These are phyloP conservation scores for Benincasa hispida DNA, from an alignment of 306 rosid genomes.

Conservation along the genomic window DNA sequence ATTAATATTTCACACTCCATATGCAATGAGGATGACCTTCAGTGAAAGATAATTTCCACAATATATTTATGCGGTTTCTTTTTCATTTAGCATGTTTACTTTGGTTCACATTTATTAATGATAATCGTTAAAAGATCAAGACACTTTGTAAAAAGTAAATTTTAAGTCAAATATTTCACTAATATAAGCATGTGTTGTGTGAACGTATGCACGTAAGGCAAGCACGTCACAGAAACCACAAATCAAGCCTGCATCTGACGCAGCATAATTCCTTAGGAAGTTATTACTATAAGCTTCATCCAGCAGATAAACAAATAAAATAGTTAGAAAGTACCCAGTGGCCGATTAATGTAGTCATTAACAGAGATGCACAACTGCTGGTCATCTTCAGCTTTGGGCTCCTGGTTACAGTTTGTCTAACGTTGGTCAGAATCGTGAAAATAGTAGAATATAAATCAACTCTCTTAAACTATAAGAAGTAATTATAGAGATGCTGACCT, in stretches of 20 bases:
- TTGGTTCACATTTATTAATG: neutral
- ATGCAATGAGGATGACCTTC: neutral
- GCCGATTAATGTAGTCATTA: constrained; percentile 61
- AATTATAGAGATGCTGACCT: constrained; percentile 36
- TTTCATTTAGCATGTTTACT: neutral
- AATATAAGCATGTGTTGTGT: neutral
- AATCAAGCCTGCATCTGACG: neutral
- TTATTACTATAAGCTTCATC: neutral
- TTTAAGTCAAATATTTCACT: neutral
- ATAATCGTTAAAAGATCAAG: neutral
- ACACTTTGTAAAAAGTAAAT: neutral
- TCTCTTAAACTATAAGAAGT: neutral
- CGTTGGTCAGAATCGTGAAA: neutral
- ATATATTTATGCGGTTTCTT: neutral
- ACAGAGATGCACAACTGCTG: constrained; percentile 52
- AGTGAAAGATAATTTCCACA: neutral
- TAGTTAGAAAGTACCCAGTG: constrained; percentile 38
- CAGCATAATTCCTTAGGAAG: neutral
- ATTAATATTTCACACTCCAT: neutral
- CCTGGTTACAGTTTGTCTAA: constrained; percentile 36
- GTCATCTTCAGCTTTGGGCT: constrained; percentile 64
- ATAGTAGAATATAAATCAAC: neutral
- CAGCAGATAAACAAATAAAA: neutral
- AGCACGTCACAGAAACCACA: neutral
- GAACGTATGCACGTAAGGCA: neutral